These are phyloP conservation scores for Rhodotorula taiwanensis DNA, from an alignment of 768 basidiomycete species.

Conservation along the genomic window DNA sequence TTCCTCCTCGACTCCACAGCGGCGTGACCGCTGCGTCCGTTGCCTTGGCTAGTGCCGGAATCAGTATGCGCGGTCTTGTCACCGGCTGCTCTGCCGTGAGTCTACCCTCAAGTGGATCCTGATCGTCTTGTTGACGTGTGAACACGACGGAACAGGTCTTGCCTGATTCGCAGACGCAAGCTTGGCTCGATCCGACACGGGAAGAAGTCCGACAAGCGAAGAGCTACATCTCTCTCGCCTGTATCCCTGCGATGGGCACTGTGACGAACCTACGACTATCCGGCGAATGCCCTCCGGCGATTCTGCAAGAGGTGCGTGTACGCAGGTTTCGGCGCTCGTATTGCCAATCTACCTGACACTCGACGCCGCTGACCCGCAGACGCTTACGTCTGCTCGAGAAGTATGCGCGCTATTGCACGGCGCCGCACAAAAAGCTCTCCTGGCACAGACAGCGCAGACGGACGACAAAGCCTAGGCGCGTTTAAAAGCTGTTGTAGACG, in stretches of 20 bases:
- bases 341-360: too few species aligned
- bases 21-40: conserved; percentile 80
- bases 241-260: conserved; percentile 78
- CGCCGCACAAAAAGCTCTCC: conserved; percentile 17
- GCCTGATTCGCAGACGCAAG: conserved; percentile 37
- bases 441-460: neutral
- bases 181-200: conserved; percentile 65
- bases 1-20: conserved; percentile 41
- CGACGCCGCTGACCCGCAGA: too few species aligned
- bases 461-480: too few species aligned
- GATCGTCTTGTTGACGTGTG: too few species aligned
- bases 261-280: conserved; percentile 68
- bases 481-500: too few species aligned
- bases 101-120: too few species aligned
- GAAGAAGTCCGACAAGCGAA: conserved; percentile 57
- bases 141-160: too few species aligned
- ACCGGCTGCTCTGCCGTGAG: conserved; percentile 72
- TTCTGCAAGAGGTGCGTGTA: conserved; percentile 7
- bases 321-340: too few species aligned
- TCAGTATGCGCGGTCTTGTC: conserved; percentile 83
- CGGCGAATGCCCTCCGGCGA: neutral
- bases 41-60: conserved; percentile 85
- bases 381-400: neutral
- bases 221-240: conserved; percentile 69
- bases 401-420: conserved; percentile 17